Base-by-base conservation (phyloP, 2,329 filamentous ascomycete genomes). In the Rhexocercosporidium sp. region DNA sequence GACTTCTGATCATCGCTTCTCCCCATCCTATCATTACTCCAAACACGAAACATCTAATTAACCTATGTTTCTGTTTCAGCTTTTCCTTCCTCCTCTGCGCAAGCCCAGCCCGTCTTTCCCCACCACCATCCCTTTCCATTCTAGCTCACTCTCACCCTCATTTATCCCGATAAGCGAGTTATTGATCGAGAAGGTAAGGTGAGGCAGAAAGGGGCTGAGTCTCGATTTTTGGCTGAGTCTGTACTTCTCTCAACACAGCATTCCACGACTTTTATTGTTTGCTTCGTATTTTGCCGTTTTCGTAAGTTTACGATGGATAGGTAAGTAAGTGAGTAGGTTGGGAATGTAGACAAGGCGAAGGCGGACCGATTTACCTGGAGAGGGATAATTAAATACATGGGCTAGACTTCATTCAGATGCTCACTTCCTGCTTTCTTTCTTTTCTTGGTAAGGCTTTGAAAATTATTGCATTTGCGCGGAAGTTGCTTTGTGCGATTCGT, bases 161-260 rank as follows among this genome's bases (percentile, higher is more conserved):
- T 2, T 11, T 9, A 37, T 37, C 14, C 18, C 49, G 27, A 53
- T 53, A 31, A 53, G 49, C 49, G 49, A 53, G 49, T 16, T 31
- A 53, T 27, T 27, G 27, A 31, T 51, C 27, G 22, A 12, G 49
- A 53, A 37, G 34, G 34, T 11, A 37, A 31, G 29, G 29, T 31
- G 29, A 25, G 49, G 49, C 49, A 53, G 29, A 53, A 53, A 18
- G 49, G 49, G 49, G 49, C 49, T 53, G 49, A 53, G 49, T 31
- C 47, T 29, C n/a, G n/a, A n/a, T n/a, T n/a, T n/a, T n/a, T n/a
- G n/a, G n/a, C n/a, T n/a, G n/a, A n/a, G n/a, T n/a, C n/a, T n/a
- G n/a, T n/a, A n/a, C n/a, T n/a, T n/a, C n/a, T n/a, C n/a, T n/a
- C n/a, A n/a, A n/a, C 49, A 18, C 49, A 53, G 31, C 25, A 53